Base-by-base conservation (phyloP, 2,329 filamentous ascomycete species). In the Calonectria pseudoturangicola region DNA sequence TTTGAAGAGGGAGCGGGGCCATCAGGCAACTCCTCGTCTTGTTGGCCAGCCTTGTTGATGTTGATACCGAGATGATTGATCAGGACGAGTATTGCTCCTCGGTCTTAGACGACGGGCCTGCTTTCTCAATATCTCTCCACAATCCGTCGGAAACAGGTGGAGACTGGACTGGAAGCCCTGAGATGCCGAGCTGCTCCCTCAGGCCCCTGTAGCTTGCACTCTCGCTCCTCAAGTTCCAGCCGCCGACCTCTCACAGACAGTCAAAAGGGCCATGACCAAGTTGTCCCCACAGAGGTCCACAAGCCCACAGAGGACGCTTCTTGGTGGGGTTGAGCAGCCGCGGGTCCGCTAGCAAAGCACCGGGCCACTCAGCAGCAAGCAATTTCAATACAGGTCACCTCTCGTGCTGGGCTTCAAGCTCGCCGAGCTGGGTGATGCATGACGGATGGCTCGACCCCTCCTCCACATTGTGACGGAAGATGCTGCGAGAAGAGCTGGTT, bases 261-360 rank as follows among this genome's bases (percentile, higher is more conserved):
- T 69, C 56, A 71, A 79, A 77, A 77, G 76, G 63, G 33, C 51
- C 66, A 79, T 80, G 78, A 80, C 78, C 70, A 79, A 78, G 66
- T 33, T 21, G 47, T 68, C 66, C 21, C 76, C 75, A 75, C 76
- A 45, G 70, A 51, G 63, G 70, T 75, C 77, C 74, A 70, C 36
- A 30, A 41, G 68, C 71, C 74, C 76, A 74, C 76, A 68, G 21
- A 66, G 56, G 56, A 66, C 71, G 70, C 68, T 67, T 69, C 60
- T 68, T 47, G 21, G 54, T 60, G 54, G 54, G 33, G 54, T 60
- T 41, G 21, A 60, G 54, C 54, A 60, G 33, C 54, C 36, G 30
- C 21, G 36, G 54, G 33, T 10, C 54, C 54, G 77, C 76, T 76
- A 74, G 68, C 75, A 54, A 27, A 33, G 65, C 70, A 72, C 74